Conservation (phyloP, 768 basidiomycete genomes). For the Astraeus odoratus region DNA sequence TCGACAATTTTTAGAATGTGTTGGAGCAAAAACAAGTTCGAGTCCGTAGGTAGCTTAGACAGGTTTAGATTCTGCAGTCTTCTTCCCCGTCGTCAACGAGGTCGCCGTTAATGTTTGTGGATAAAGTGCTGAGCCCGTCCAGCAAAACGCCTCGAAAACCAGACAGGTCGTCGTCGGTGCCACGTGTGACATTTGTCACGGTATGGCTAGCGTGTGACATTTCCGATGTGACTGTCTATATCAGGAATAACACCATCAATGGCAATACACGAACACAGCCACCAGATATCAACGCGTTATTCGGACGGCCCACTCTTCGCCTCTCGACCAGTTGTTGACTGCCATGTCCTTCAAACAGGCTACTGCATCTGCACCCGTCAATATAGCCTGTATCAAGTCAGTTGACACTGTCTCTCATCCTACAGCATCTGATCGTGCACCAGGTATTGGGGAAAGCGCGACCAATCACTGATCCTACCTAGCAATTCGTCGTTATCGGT, state of each 20-base stretch:
- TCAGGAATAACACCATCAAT: not conserved
- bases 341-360: conserved; percentile 69
- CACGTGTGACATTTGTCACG: not conserved
- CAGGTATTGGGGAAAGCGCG: conserved; percentile 99
- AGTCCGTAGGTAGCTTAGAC: not conserved
- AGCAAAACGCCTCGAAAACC: not conserved
- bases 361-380: conserved; percentile 89
- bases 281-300: not conserved
- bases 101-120: not conserved
- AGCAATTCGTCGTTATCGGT: conserved; percentile 99
- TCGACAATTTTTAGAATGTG: conserved; percentile 9
- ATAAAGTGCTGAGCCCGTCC: not conserved
- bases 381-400: conserved; percentile 98
- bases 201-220: not conserved
- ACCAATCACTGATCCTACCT: conserved; percentile 90
- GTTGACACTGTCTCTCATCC: conserved; percentile 10
- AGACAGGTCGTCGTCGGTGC: conserved; percentile 1
- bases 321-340: conserved; percentile 6
- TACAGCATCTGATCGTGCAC: conserved; percentile 6
- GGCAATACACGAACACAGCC: no score
- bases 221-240: not conserved
- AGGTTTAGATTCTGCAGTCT: not conserved
- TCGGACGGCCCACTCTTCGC: not conserved
- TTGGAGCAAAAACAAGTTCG: conserved; percentile 12
- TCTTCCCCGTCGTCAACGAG: not conserved